Conservation (phyloP, 768 basidiomycete species). For the Jaapia argillacea region DNA sequence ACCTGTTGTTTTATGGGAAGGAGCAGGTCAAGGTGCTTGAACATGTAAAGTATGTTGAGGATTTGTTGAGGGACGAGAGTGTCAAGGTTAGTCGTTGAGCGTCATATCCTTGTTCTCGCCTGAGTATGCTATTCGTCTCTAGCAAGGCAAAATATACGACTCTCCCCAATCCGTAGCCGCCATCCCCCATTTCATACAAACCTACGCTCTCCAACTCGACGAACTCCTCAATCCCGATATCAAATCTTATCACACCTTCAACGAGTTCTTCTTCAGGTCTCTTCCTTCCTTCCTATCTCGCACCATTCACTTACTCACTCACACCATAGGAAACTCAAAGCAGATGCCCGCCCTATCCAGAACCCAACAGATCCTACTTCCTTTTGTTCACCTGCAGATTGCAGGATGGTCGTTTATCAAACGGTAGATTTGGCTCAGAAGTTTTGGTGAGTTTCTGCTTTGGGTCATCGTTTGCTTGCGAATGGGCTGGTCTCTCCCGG, state of each 20-base stretch:
- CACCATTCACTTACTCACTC: not conserved
- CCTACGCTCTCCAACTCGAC: constrained; percentile 41
- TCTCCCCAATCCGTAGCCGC: constrained; percentile 36
- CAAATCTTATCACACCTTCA: constrained; percentile 56
- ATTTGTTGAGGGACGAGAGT: constrained; percentile 43
- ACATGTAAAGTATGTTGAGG: constrained; percentile 36
- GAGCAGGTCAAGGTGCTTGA: constrained; percentile 38
- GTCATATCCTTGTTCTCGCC: not conserved
- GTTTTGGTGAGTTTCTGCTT: too few species aligned
- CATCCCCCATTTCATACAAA: constrained; percentile 45
- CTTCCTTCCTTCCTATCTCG: not conserved
- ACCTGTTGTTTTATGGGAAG: constrained; percentile 57
- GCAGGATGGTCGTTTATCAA: constrained; percentile 59
- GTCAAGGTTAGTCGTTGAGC: constrained; percentile 26
- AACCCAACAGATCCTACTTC: constrained; percentile 37
- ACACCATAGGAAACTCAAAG: constrained; percentile 37
- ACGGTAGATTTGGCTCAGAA: constrained; percentile 46
- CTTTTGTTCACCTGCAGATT: constrained; percentile 64
- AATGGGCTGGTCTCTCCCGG: too few species aligned
- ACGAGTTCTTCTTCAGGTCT: constrained; percentile 64
- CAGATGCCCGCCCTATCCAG: constrained; percentile 51
- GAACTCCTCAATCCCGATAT: constrained; percentile 61
- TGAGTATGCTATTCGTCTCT: not conserved
- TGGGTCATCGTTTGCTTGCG: too few species aligned
- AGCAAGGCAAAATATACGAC: constrained; percentile 52